phyloP scores from a whole-genome alignment of 345 rosid species.

The Citrus mangshanensis region DNA sequence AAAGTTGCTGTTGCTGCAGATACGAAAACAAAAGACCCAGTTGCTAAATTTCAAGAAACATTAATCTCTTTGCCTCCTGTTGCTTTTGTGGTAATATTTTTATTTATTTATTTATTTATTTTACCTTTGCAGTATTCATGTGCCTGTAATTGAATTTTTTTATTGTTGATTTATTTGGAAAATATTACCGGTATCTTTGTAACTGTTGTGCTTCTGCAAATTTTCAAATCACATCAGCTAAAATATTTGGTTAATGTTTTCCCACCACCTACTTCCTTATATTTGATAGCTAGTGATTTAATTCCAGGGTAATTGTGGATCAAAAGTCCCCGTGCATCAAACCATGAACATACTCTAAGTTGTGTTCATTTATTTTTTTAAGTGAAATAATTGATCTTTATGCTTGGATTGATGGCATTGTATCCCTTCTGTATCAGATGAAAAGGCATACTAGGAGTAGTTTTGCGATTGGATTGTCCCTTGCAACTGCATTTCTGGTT shows the following conservation, averaged over 20 bases:
- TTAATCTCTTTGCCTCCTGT: slow-evolving; percentile 53
- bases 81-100: slow-evolving; percentile 47
- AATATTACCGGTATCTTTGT: too few species aligned
- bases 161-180: neutral
- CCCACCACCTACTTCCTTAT: too few species aligned
- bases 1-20: slow-evolving; percentile 3
- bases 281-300: too few species aligned
- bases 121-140: neutral
- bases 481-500: slow-evolving; percentile 53
- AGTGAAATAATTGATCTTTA: neutral
- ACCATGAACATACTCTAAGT: too few species aligned
- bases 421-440: slow-evolving; percentile 36
- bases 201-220: too few species aligned
- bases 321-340: too few species aligned
- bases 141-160: neutral
- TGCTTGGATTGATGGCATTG: neutral
- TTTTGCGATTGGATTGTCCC: slow-evolving; percentile 41
- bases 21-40: slow-evolving; percentile 23
- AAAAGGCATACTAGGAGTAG: slow-evolving; percentile 33
- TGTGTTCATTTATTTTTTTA: neutral
- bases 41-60: slow-evolving; percentile 38
- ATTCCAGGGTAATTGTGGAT: too few species aligned
- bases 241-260: too few species aligned
- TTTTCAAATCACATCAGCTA: too few species aligned
- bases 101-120: neutral